Base-by-base conservation (phyloP, 2,329 filamentous ascomycete species). In the Colletotrichum magnum region DNA sequence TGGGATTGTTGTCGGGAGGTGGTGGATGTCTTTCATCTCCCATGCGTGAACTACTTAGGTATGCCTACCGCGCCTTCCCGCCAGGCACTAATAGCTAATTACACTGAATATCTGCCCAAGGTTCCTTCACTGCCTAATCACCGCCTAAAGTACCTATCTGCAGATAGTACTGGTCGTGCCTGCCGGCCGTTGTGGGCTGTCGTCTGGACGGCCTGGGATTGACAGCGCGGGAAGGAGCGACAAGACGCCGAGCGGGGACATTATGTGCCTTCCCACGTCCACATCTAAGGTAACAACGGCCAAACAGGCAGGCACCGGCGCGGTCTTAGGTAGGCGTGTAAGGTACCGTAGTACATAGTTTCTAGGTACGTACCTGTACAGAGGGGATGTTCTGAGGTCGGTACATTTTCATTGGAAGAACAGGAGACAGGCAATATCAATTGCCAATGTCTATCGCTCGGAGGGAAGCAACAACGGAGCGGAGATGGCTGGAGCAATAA, bases 141-240 rank as follows among this genome's bases (percentile, higher is more conserved):
- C 7, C 32, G 5, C 32, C 32, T 10, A 10, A 36, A 36, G 32
- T 36, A 36, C 32, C 7, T 36, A 10, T 36, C 2, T 10, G 7
- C 32, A 36, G 32, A 10, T 36, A 36, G 32, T 2, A 36, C 9
- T 9, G 32, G 32, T 36, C 32, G 32, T 36, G 32, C 32, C 32
- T 36, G 32, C 32, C 32, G 32, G 32, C 32, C 32, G 32, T 6
- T 36, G 32, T 36, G 32, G 32, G 32, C 32, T 36, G 32, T 36
- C 12, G 50, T 12, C 50, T 36, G 47, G 21, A 26, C 7, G 36
- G 47, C 26, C 53, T 66, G 24, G 58, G 57, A 50, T 47, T 36
- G 32, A 50, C 39, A 50, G 24, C 24, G 32, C 56, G 43, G 60
- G 56, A 66, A 66, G 62, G 56, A 66, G 36, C 51, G 62, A 69